Conservation (phyloP, 192 early-diverging fungal genomes). For the Oehlia diaphana region DNA sequence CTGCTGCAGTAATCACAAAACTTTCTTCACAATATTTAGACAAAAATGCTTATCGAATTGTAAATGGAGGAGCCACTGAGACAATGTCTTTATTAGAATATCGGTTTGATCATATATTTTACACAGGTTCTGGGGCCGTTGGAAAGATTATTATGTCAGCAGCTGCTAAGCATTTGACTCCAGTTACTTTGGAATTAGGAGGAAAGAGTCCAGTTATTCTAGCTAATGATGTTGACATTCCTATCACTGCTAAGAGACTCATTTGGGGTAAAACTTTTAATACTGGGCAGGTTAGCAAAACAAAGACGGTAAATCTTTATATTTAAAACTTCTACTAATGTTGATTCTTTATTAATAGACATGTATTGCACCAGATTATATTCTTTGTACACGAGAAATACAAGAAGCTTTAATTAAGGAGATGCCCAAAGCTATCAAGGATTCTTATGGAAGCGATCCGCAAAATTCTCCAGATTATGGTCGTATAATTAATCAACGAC, state of each 20-base stretch:
- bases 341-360: constrained; percentile 48
- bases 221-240: constrained; percentile 65
- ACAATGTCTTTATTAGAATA: constrained; percentile 73
- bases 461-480: constrained; percentile 47
- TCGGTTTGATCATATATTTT: constrained; percentile 90
- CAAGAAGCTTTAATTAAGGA: constrained; percentile 51
- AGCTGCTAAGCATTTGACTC: constrained; percentile 82
- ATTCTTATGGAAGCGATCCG: constrained; percentile 47
- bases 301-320: background rate
- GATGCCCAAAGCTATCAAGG: constrained; percentile 38
- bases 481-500: constrained; percentile 61
- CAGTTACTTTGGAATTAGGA: constrained; percentile 92
- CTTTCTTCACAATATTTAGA: constrained; percentile 81
- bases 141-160: constrained; percentile 82
- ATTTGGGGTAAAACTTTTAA: constrained; percentile 84
- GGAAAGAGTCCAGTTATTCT: constrained; percentile 82
- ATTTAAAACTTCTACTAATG: constrained; percentile 2
- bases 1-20: constrained; percentile 59
- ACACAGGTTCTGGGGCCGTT: constrained; percentile 82
- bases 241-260: constrained; percentile 67
- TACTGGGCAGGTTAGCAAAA: constrained; percentile 69
- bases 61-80: constrained; percentile 76
- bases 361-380: constrained; percentile 78
- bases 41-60: constrained; percentile 55
- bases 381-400: constrained; percentile 54